Evolutionary conservation across 148 eudicot species (phyloP).

Genomic region (Amaranthus hypochondriacus): DNA sequence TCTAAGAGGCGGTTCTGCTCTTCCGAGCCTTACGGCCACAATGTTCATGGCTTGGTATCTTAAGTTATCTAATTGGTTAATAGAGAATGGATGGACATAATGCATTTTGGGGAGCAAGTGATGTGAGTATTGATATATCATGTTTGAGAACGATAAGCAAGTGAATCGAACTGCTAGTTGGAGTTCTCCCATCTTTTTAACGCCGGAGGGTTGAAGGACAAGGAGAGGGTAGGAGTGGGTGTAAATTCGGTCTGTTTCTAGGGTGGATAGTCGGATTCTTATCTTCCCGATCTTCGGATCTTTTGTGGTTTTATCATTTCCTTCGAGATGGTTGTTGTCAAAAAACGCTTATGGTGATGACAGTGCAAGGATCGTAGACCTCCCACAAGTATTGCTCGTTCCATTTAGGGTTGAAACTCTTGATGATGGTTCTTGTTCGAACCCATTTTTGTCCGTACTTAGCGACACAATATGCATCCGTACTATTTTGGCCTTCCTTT

Average conservation of each 20-base stretch:
- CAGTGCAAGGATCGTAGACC: conserved; percentile 37
- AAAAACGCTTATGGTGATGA: conserved; percentile 36
- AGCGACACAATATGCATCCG: conserved; percentile 37
- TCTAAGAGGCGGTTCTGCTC: conserved; percentile 39
- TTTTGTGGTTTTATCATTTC: conserved; percentile 23
- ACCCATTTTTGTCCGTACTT: conserved; percentile 38
- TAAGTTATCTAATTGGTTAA: conserved; percentile 32
- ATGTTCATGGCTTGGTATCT: conserved; percentile 37
- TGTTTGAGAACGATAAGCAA: conserved; percentile 30
- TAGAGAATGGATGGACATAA: conserved; percentile 35
- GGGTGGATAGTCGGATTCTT: conserved; percentile 33
- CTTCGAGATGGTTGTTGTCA: conserved; percentile 36
- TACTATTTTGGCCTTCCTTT: conserved; percentile 27
- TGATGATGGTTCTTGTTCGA: conserved; percentile 36
- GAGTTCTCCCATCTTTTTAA: conserved; percentile 37
- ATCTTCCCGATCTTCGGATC: conserved; percentile 34
- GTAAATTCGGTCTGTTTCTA: conserved; percentile 33
- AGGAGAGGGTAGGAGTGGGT: conserved; percentile 34
- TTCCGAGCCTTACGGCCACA: conserved; percentile 29
- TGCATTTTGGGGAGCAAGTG: conserved; percentile 34
- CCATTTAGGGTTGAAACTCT: conserved; percentile 36
- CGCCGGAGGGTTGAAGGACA: conserved; percentile 34
- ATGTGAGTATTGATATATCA: conserved; percentile 34
- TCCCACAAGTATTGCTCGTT: conserved; percentile 40
- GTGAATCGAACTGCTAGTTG: conserved; percentile 38